Conservation (phyloP, 805 yeast genomes). For the Lipomyces orientalis region DNA sequence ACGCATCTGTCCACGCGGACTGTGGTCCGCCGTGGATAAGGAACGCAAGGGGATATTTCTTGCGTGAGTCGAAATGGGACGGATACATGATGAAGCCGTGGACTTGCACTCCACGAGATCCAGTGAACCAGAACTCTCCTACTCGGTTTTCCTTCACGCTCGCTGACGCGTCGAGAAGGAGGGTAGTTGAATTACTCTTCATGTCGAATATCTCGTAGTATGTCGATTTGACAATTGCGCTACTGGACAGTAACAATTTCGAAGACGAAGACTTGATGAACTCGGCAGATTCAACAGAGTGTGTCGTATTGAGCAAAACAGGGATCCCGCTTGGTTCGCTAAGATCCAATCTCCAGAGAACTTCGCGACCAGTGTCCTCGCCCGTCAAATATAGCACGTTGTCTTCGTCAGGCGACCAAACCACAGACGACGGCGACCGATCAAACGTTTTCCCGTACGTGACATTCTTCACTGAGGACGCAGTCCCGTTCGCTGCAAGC, state of each 20-base stretch:
- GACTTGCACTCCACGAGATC: conserved; percentile 36
- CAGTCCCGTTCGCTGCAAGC: conserved; percentile 21
- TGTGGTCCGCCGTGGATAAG: conserved; percentile 44
- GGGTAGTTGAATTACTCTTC: conserved; percentile 11
- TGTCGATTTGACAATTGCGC: conserved; percentile 30
- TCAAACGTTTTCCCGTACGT: conserved; percentile 29
- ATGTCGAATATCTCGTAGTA: conserved; percentile 29
- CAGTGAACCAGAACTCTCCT: conserved; percentile 40
- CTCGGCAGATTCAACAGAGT: conserved; percentile 24
- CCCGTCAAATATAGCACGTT: conserved; percentile 25
- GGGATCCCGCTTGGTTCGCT: conserved; percentile 12
- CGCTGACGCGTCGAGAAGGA: conserved; percentile 27
- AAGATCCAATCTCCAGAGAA: conserved; percentile 28
- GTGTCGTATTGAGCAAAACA: conserved; percentile 25
- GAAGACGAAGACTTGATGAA: conserved; percentile 21
- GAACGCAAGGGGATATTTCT: conserved; percentile 40
- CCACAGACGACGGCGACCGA: conserved; percentile 33
- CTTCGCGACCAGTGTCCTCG: conserved; percentile 31
- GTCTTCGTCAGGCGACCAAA: conserved; percentile 30
- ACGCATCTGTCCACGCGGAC: conserved; percentile 39
- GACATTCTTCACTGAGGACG: conserved; percentile 13
- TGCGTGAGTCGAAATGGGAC: conserved; percentile 28
- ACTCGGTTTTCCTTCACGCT: conserved; percentile 24
- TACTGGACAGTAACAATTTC: conserved; percentile 22
- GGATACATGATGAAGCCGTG: conserved; percentile 40